A percentile compares a stretch with the other conserved stretches of the same genome.
Evolutionary conservation across 805 yeast genomes (phyloP).

Genomic region (Blastobotrys attinorum): DNA sequence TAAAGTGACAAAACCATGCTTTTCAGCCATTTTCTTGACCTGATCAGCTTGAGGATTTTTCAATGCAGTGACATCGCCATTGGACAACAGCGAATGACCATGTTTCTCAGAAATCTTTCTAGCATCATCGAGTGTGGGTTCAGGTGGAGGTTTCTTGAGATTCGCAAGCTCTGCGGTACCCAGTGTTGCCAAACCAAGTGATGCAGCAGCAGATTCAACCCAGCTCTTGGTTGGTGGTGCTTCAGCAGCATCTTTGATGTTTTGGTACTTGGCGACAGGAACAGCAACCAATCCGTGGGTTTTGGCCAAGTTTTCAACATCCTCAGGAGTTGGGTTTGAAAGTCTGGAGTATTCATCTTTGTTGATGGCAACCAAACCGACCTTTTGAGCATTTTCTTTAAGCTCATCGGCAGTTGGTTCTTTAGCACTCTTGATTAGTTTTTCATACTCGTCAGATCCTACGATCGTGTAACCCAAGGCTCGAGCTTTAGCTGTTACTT

Average conservation of each 20-base stretch:
- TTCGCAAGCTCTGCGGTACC: constrained; percentile 10
- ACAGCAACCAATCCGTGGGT: constrained; percentile 21
- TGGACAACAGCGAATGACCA: constrained; percentile 20
- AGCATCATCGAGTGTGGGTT: constrained; percentile 17
- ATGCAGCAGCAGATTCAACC: constrained; percentile 20
- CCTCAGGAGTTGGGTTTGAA: constrained; percentile 20
- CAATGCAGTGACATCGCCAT: constrained; percentile 11
- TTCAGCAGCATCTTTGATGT: constrained; percentile 20
- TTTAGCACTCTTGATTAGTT: constrained; percentile 6
- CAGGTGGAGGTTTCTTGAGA: constrained; percentile 12
- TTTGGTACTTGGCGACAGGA: constrained; percentile 19
- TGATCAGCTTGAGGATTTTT: constrained; percentile 4
- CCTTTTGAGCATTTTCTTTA: constrained; percentile 4
- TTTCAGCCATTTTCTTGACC: constrained; percentile 6
- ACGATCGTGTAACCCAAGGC: constrained; percentile 22
- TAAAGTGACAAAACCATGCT: constrained; percentile 23
- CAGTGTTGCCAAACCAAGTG: constrained; percentile 19
- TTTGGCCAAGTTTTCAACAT: constrained; percentile 14
- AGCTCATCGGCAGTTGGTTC: constrained; percentile 15
- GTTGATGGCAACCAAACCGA: constrained; percentile 9
- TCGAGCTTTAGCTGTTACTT: constrained; percentile 14
- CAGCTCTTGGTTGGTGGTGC: constrained; percentile 16
- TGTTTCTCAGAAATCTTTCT: constrained; percentile 23
- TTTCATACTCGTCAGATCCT: constrained; percentile 14
- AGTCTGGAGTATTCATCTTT: constrained; percentile 10